Base-by-base conservation (phyloP, 768 basidiomycete genomes). In the Mycena floridula region DNA sequence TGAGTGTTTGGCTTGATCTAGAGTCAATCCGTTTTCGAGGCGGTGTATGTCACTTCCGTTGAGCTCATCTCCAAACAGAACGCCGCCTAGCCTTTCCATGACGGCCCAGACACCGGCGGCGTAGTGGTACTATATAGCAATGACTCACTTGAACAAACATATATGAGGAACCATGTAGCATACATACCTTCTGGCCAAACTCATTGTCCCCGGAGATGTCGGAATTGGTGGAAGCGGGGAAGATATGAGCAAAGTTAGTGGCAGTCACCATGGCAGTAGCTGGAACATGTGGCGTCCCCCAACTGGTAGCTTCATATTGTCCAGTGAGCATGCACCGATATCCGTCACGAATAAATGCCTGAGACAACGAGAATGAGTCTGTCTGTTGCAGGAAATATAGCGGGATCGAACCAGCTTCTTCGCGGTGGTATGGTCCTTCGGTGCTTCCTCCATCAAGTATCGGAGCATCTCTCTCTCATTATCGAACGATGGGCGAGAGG, bases 321-420 rank as follows among this genome's bases (percentile, higher is more conserved):
- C 58, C 60, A 11, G 61, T 59, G 6, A 67, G 46, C 8, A 64
- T 50, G 44, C 68, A 70, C 37, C 54, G 59, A 51, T 48, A 64
- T 4, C 52, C 56, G 45, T 70, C 67, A 24, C 68, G 62, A 35
- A 60, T 43, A 16, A 68, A 54, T 38, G 69, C 65, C 67, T 66
- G 43, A 15, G 4, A 35, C 18, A 3, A 35, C 15, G 7, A 18
- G 18, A 24, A 35, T 18, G 18, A 35, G 11, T 41, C 50, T 8
- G 43, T 30, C 22, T 43, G 25, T 43, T 1, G 22, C 37, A 4
- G 11, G 16, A 40, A 20, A 13, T 13, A 15, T 22, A 16, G 16
- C n/a, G 18, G 32, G 32, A 35, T 18, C 27, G 46, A 24, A 51
- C 52, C 25, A 38, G 21, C 21, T 42, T 13, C 43, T 50, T 52